Evolutionary conservation across 176 grass and related monocot species (phyloP).

Genomic region (Bothriochloa decipiens): DNA sequence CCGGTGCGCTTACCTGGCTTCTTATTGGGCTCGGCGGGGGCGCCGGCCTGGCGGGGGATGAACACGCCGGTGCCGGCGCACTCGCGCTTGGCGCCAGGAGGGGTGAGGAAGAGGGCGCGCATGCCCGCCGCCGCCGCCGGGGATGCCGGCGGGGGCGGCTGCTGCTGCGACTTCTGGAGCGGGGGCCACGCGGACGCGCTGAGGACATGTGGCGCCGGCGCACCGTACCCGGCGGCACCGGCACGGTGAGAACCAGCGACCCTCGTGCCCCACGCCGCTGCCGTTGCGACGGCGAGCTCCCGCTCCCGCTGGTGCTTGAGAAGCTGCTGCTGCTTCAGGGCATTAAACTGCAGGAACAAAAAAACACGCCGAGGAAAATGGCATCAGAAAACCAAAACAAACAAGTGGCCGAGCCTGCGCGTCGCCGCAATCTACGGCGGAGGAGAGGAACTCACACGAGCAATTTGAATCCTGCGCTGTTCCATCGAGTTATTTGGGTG

Average conservation of each 20-base stretch:
- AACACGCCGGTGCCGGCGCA: conserved; percentile 88
- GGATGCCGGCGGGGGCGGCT: neutral
- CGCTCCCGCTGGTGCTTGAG: conserved; percentile 62
- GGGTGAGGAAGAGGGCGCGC: conserved; percentile 72
- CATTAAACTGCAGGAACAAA: conserved; percentile 59
- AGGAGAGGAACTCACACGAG: conserved; percentile 49
- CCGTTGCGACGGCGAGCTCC: conserved; percentile 40
- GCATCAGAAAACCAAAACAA: neutral
- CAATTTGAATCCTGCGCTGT: conserved; percentile 50
- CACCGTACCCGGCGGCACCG: neutral
- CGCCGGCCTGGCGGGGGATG: conserved; percentile 65
- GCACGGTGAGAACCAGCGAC: neutral
- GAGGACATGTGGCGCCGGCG: conserved; percentile 34
- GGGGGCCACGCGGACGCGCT: neutral
- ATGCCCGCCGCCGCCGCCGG: conserved; percentile 52
- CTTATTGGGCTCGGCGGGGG: conserved; percentile 58
- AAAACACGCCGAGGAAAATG: neutral
- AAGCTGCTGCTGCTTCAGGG: conserved; percentile 76
- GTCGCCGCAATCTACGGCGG: neutral
- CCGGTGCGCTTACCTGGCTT: conserved; percentile 51
- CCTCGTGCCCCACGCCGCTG: conserved; percentile 28
- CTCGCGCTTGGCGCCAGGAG: conserved; percentile 58
- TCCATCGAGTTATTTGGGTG: conserved; percentile 27
- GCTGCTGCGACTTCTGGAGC: too few relatives aligned
- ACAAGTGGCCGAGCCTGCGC: neutral